Evolutionary conservation across 306 rosid species (phyloP).

Genomic region (Spatholobus suberectus): DNA sequence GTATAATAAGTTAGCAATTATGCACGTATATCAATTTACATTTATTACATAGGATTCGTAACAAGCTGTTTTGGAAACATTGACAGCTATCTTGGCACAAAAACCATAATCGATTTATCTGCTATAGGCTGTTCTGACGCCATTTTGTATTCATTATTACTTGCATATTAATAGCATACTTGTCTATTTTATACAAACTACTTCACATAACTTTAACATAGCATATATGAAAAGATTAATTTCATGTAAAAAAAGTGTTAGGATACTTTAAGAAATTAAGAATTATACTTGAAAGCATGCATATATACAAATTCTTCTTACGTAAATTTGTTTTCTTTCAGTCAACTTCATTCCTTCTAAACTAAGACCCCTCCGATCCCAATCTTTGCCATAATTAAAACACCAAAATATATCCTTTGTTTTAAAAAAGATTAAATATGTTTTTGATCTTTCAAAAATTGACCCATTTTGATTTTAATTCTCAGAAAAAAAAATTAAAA

Average conservation of each 20-base stretch:
- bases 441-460: too few species aligned
- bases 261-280: neutral
- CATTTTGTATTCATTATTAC: neutral
- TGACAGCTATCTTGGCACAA: slow-evolving; percentile 38
- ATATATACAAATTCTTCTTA: neutral
- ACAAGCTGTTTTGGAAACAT: slow-evolving; percentile 29
- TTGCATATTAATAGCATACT: neutral
- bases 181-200: neutral
- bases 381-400: neutral
- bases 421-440: too few species aligned
- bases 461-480: too few species aligned
- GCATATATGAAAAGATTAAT: neutral
- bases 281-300: neutral
- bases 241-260: neutral
- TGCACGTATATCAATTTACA: slow-evolving; percentile 19
- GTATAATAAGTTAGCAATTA: neutral
- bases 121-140: neutral
- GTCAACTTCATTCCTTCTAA: neutral
- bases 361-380: neutral
- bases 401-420: too few species aligned
- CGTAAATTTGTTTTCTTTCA: neutral
- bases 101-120: neutral
- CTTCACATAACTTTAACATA: neutral
- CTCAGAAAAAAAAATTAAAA: too few species aligned
- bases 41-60: slow-evolving; percentile 15